These are phyloP conservation scores for Huntiella omanensis DNA, from an alignment of 2,329 filamentous ascomycete species.

Conservation along the genomic window DNA sequence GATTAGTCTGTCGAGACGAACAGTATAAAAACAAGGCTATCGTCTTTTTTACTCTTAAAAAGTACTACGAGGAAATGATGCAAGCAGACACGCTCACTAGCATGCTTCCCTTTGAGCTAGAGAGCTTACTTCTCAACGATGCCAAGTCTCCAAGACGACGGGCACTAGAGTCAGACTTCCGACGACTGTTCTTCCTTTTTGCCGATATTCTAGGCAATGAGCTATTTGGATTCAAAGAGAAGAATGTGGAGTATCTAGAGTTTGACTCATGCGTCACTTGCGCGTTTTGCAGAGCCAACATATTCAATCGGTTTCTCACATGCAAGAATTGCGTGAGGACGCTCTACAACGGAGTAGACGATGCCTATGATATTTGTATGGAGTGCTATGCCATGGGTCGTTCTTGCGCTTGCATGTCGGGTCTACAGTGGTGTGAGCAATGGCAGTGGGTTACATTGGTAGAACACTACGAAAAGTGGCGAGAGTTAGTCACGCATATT, in stretches of 20 bases:
- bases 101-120: slow-evolving; percentile 28
- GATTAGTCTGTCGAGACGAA: slow-evolving; percentile 86
- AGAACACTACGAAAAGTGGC: slow-evolving; percentile 66
- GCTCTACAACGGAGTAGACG: slow-evolving; percentile 47
- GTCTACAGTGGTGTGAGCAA: slow-evolving; percentile 80
- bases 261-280: slow-evolving; percentile 90
- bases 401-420: slow-evolving; percentile 75
- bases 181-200: slow-evolving; percentile 58
- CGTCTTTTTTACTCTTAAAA: slow-evolving; percentile 67
- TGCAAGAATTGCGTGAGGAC: slow-evolving; percentile 65
- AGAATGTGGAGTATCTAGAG: slow-evolving; percentile 52
- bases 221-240: slow-evolving; percentile 58
- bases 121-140: slow-evolving; percentile 24
- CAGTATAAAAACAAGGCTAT: slow-evolving; percentile 99
- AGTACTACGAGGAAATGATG: slow-evolving; percentile 50
- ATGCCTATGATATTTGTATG: slow-evolving; percentile 94
- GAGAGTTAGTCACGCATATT: slow-evolving; percentile 55
- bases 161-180: slow-evolving; percentile 69
- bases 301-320: slow-evolving; percentile 91
- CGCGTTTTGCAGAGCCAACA: slow-evolving; percentile 87
- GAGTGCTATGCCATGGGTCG: slow-evolving; percentile 97
- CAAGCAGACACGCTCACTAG: slow-evolving; percentile 24
- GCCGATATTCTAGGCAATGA: slow-evolving; percentile 68
- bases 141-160: slow-evolving; percentile 29
- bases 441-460: slow-evolving; percentile 68